Evolutionary conservation across 768 basidiomycete genomes (phyloP).

Genomic region (Trametopsis cervina): DNA sequence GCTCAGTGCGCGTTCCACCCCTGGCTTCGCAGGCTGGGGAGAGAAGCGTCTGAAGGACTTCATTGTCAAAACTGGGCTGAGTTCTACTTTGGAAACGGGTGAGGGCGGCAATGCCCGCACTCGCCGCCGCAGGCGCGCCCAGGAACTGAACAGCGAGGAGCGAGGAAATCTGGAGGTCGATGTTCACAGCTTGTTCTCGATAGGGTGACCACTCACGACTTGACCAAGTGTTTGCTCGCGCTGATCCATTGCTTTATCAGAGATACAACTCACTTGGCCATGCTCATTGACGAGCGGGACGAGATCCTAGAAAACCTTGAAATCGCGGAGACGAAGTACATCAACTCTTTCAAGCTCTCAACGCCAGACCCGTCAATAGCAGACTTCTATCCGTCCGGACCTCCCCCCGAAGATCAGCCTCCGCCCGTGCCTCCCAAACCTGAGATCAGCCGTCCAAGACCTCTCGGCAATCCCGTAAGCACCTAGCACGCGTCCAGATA

Average conservation of each 20-base stretch:
- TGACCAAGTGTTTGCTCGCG: background rate
- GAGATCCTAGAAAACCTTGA: constrained; percentile 74
- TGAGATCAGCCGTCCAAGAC: constrained; percentile 63
- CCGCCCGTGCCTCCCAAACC: constrained; percentile 36
- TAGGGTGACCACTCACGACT: constrained; percentile 42
- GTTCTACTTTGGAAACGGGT: constrained; percentile 42
- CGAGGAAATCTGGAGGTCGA: constrained; percentile 50
- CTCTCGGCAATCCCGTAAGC: constrained; percentile 29
- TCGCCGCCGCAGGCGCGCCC: constrained; percentile 18
- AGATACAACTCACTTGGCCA: constrained; percentile 59
- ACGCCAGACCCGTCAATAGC: constrained; percentile 69
- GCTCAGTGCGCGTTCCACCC: constrained; percentile 55
- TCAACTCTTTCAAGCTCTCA: constrained; percentile 64
- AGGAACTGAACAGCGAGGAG: constrained; percentile 36
- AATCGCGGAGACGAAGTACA: constrained; percentile 73
- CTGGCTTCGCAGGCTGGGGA: constrained; percentile 66
- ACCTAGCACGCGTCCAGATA: background rate
- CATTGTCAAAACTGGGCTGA: constrained; percentile 58
- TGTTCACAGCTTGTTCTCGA: constrained; percentile 65
- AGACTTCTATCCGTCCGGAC: constrained; percentile 29
- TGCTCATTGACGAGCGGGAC: constrained; percentile 70
- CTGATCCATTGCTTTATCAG: constrained; percentile 27
- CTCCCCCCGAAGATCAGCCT: constrained; percentile 31
- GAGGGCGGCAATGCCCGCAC: constrained; percentile 19
- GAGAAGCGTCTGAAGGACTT: constrained; percentile 69